Percentiles rank a stretch among this genome's conserved stretches.
Conservation (phyloP, 2,329 filamentous ascomycete species). For the Exutisphaerella laricina region DNA sequence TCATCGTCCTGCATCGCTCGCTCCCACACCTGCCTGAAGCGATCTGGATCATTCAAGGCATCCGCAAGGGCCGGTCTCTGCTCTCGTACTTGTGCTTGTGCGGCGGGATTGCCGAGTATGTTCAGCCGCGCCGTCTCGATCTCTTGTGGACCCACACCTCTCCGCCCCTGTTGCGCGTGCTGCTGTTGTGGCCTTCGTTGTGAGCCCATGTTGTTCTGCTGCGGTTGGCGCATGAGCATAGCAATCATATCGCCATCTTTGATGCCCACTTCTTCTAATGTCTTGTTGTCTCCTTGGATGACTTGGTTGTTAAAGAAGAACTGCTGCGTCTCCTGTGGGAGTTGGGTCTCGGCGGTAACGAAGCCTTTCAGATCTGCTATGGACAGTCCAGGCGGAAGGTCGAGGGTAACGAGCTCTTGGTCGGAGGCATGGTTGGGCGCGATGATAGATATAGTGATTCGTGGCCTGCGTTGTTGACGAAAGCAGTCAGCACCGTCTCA, state of each 20-base stretch:
- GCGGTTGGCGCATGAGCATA: constrained; percentile 59
- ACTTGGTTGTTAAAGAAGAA: constrained; percentile 87
- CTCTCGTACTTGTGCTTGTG: constrained; percentile 64
- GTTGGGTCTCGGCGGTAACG: constrained; percentile 74
- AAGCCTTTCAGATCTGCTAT: constrained; percentile 80
- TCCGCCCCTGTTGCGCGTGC: constrained; percentile 27
- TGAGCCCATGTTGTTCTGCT: constrained; percentile 44
- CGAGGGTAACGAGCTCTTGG: constrained; percentile 72
- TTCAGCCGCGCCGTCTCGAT: constrained; percentile 80
- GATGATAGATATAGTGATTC: constrained; percentile 79
- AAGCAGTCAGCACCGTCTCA: constrained; percentile 26
- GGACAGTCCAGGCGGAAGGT: constrained; percentile 76
- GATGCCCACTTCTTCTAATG: constrained; percentile 74
- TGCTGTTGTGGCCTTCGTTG: constrained; percentile 35
- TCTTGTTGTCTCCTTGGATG: constrained; percentile 70
- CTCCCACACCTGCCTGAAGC: constrained; percentile 68
- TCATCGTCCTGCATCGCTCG: constrained; percentile 65
- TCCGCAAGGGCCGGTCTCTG: constrained; percentile 72
- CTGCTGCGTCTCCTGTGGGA: constrained; percentile 68
- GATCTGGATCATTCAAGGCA: constrained; percentile 66
- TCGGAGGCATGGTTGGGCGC: constrained; percentile 62
- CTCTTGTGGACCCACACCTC: constrained; percentile 35
- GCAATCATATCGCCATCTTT: constrained; percentile 88
- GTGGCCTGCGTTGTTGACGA: constrained; percentile 52
- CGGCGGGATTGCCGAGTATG: constrained; percentile 69